Percentiles rank a stretch among this genome's conserved stretches.
These are phyloP conservation scores for Neurospora sp. DNA, from an alignment of 2,329 filamentous ascomycete genomes.

Conservation along the genomic window DNA sequence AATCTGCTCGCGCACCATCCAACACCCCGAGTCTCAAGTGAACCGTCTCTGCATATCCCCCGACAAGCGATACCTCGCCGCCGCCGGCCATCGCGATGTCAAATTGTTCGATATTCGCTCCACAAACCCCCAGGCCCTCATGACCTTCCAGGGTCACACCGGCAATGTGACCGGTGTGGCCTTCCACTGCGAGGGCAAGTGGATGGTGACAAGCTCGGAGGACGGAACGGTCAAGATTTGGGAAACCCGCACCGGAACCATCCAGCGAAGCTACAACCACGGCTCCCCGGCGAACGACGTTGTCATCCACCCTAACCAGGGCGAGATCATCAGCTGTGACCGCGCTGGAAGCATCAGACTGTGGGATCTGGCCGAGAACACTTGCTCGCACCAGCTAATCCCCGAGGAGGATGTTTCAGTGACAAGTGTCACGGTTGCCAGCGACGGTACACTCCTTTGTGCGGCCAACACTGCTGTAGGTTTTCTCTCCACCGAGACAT, in stretches of 20 bases:
- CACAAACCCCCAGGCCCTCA: slow-evolving; percentile 85
- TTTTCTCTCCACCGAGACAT: background rate
- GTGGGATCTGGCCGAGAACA: slow-evolving; percentile 96
- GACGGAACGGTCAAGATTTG: slow-evolving; percentile 96
- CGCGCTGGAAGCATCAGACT: slow-evolving; percentile 84
- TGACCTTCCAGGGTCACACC: slow-evolving; percentile 92
- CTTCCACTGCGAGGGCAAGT: slow-evolving; percentile 98
- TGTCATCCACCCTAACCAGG: slow-evolving; percentile 98
- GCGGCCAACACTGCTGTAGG: slow-evolving; percentile 82
- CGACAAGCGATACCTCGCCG: slow-evolving; percentile 91
- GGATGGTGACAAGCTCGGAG: slow-evolving; percentile 98
- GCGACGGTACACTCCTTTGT: slow-evolving; percentile 83
- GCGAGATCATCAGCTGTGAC: slow-evolving; percentile 94
- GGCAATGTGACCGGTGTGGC: slow-evolving; percentile 93
- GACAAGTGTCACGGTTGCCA: slow-evolving; percentile 90
- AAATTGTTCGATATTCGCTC: slow-evolving; percentile 99
- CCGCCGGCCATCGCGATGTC: slow-evolving; percentile 69
- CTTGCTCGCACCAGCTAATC: slow-evolving; percentile 90
- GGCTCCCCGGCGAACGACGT: slow-evolving; percentile 89
- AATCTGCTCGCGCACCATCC: slow-evolving; percentile 95
- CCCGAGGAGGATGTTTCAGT: slow-evolving; percentile 93
- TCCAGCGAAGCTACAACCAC: slow-evolving; percentile 91
- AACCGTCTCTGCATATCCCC: slow-evolving; percentile 97
- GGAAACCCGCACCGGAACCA: slow-evolving; percentile 76
- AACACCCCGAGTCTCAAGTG: slow-evolving; percentile 95